Evolutionary conservation across 768 basidiomycete genomes (phyloP), one percentile per base, ranked within the genome.

Genomic region (Lactarius hengduanensis): DNA sequence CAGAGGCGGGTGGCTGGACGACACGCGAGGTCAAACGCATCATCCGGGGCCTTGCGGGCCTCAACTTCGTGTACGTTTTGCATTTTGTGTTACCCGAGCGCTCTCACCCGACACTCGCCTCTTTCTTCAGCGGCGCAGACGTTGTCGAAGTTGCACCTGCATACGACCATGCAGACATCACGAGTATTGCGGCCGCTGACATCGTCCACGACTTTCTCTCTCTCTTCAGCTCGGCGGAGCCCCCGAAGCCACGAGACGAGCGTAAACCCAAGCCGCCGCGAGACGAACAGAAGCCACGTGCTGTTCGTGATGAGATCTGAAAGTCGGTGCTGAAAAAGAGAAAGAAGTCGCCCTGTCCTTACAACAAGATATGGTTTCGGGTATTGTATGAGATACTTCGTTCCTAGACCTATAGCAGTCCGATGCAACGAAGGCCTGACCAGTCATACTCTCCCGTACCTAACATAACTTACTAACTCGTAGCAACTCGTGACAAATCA

Each of bases 1-100:
- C 92, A 16, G 92, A 94, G 74, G 81, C 88, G 2, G 92, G 92
- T 38, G 92, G 92, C 15, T 92, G 90, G 91, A 91, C 92, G 3
- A 87, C 85, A 22, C 84, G 91, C 57, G 92, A 93, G 76, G 80
- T 91, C 50, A 92, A 92, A 72, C 83, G 89, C 41, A 90, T 92
- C 71, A 80, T 93, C 59, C 84, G 92, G 65, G 92, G 92, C 16
- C 80, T 94, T 15, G 84, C 84, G 2, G 91, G 91, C 5, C 77
- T 94, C 40, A 91, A 92, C 73, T 86, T 92, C 64, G 86, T 93
- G 91, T 91, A 78, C 57, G 86, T 68, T n/a, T 38, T 11, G 11
- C 6, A 18, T 11, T 41, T 34, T 36, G 8, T 13, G 55, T 30
- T 7, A 8, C 26, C 3, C 55, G 16, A 28, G n/a, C n/a, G 2